Conservation (phyloP, 495 filamentous ascomycete species). For the Elaphomyces granulatus region DNA sequence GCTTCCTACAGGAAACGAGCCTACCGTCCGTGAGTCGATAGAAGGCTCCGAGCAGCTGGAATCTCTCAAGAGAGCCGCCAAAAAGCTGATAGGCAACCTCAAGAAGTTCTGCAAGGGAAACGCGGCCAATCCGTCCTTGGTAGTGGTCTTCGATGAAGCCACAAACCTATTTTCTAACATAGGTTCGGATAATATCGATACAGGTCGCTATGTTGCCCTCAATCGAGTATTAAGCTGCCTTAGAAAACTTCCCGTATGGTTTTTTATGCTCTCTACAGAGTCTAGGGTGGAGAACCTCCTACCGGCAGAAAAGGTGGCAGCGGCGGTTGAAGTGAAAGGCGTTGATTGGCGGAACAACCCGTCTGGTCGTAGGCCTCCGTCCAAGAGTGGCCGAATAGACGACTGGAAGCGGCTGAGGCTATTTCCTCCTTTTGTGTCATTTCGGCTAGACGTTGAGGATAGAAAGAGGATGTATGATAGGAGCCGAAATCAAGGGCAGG, state of each 20-base stretch:
- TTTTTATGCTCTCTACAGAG: neutral
- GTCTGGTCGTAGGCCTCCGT: no score
- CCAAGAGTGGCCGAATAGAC: no score
- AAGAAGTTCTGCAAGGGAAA: neutral
- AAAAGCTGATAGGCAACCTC: neutral
- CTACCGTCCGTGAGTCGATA: neutral
- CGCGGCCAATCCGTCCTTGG: neutral
- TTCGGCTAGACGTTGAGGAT: neutral
- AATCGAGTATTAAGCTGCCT: neutral
- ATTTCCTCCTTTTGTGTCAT: neutral
- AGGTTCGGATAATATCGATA: neutral
- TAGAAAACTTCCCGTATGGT: no score
- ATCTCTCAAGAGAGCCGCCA: neutral
- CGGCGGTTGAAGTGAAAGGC: neutral
- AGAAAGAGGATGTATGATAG: neutral
- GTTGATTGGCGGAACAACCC: no score
- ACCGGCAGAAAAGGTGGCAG: neutral
- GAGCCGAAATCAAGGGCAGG: neutral
- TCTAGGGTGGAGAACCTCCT: neutral
- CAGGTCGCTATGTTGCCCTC: neutral
- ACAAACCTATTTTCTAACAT: neutral
- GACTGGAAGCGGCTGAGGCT: no score
- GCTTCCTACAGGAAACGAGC: neutral
- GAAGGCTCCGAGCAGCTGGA: neutral
- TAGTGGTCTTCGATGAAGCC: neutral